Evolutionary conservation across 352 stramenopile genomes (phyloP), one percentile per base, ranked within the genome.

Genomic region (Hyaloperonospora brassicae): DNA sequence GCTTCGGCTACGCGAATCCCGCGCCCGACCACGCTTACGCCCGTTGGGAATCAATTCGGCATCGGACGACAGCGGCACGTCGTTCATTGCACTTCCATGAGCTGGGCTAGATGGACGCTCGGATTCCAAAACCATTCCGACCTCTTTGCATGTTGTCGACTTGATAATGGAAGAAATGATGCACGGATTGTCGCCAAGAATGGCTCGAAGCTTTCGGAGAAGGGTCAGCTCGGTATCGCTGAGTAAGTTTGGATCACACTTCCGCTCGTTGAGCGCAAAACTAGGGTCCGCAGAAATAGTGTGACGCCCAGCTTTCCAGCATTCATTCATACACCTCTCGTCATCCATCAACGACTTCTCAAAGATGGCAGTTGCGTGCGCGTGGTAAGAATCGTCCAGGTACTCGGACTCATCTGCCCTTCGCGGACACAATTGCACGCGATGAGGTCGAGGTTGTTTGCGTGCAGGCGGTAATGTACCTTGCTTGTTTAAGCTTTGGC

Each of bases 151-250:
- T 30, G 62, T 60, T 17, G 80, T 66, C n/a, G 73, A 78, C 34
- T 75, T 69, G 11, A 87, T 27, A 39, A 88, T 70, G 3, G 60
- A 69, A 25, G 73, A 72, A 42, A 90, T 81, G 49, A 87, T 73
- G 43, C 79, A 90, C 8, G 77, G 59, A 44, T 84, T 86, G 39
- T 86, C 74, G 7, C 77, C 77, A 41, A 88, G 63, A 2, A 77
- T 72, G 24, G 62, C 61, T 5, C 67, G 57, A 34, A 84, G 64
- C 59, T 86, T 87, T 27, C 74, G 64, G 23, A 87, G 47, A 41
- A 90, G 40, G 7, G 84, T 63, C 14, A 79, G 17, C 57, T 90
- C 80, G 0, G 73, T 63, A 0, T 55, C 47, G 47, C 45, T 65
- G 11, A 61, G 27, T 12, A 6, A 27, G 2, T 46, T 63, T 14